Base-by-base conservation (phyloP, 768 basidiomycete species). In the Boletus sp. region DNA sequence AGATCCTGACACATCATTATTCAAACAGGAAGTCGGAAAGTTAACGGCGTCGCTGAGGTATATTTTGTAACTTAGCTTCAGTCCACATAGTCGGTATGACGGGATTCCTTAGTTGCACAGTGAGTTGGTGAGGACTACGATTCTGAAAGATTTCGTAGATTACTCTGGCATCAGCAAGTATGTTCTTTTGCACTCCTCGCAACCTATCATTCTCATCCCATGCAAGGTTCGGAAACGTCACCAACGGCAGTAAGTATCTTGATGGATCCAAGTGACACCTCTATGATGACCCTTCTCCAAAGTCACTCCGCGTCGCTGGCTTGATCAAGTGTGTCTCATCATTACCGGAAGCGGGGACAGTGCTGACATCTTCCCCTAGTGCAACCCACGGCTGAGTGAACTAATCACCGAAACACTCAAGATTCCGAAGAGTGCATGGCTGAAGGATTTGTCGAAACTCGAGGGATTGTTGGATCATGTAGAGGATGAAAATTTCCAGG, bases 41-140 rank as follows among this genome's bases (percentile, higher is more conserved):
- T 94, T 64, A 99, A 99, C 63, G 96, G 97, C 65, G 97, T 98
- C 14, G 96, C 97, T 10, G 96, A 94, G 76, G 84, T 87, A 59
- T 29, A 58, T 34, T 21, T 44, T 37, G 19, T 30, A 17, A 27
- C 40, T 25, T 37, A 27, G 17, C n/a, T 17, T 21, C 14, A 27
- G 38, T 17, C 10, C 4, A 9, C 2, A 23, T 13, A 15, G 6
- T 14, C 17, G 10, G 17, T 43, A 17, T 38, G 19, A 47, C 21
- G 27, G 30, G n/a, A 23, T 1, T 38, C 45, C 29, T 4, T 47
- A 85, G 82, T 77, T 98, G 27, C 97, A 98, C 77, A 90, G 87
- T 55, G 87, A 93, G 50, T 82, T 98, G 41, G 89, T 98, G 49
- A 80, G 78, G 70, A 85, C 85, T 21, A 92, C 88, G 7, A 90